A percentile compares a stretch with the other conserved stretches of the same genome.
These are phyloP conservation scores for Pseudotulostoma volvatum DNA, from an alignment of 495 filamentous ascomycete species.

Conservation along the genomic window DNA sequence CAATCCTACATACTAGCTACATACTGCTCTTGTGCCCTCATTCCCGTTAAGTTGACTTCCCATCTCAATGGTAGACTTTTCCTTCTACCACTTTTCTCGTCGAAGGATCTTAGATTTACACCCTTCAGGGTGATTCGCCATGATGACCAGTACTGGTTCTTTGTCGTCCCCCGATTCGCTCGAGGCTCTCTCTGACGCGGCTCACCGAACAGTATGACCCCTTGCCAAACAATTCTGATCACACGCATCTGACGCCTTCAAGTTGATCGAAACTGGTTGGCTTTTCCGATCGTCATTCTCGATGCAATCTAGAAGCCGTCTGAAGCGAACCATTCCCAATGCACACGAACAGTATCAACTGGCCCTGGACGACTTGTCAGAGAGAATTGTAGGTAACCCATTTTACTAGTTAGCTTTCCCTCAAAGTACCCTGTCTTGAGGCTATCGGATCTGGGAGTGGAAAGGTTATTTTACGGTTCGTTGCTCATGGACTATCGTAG, in stretches of 20 bases:
- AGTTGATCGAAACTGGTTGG: conserved; percentile 35
- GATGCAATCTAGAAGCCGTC: conserved; percentile 19
- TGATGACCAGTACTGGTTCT: conserved; percentile 1
- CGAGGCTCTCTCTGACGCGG: conserved; percentile 22
- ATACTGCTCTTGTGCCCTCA: too few species aligned
- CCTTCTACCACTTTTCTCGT: too few species aligned
- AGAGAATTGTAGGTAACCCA: conserved; percentile 36
- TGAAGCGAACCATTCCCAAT: conserved; percentile 26
- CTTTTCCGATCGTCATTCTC: conserved; percentile 27
- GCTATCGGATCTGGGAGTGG: too few species aligned
- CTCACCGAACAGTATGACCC: conserved; percentile 29
- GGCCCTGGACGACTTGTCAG: conserved; percentile 33
- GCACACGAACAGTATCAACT: conserved; percentile 32
- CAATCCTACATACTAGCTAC: too few species aligned
- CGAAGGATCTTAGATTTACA: too few species aligned
- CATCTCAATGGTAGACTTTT: too few species aligned
- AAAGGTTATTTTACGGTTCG: neutral
- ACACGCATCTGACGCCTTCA: conserved; percentile 10
- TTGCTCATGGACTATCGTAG: conserved; percentile 9
- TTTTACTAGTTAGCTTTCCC: too few species aligned
- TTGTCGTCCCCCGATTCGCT: conserved; percentile 24
- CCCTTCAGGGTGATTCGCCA: too few species aligned
- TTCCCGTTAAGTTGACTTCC: too few species aligned
- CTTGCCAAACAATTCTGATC: conserved; percentile 1
- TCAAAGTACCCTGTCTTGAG: too few species aligned